A percentile compares a stretch with the other conserved stretches of the same genome.
Conservation (phyloP, 2,329 filamentous ascomycete species). For the Fusarium dimerum region DNA sequence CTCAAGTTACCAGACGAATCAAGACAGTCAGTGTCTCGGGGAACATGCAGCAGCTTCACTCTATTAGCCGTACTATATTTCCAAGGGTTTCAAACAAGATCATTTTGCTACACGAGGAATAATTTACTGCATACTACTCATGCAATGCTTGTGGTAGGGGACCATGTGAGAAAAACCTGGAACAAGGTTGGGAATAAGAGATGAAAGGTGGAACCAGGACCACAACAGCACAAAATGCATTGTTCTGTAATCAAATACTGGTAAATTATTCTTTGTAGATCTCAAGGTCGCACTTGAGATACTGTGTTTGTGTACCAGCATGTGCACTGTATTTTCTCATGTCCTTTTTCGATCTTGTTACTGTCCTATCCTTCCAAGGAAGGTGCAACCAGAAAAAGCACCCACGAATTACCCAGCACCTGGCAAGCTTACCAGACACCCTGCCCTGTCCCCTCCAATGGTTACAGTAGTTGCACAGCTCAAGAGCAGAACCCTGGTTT, state of each 20-base stretch:
- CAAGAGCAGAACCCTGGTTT: too few relatives aligned
- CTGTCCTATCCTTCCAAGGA: conserved; percentile 6
- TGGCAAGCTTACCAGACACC: too few relatives aligned
- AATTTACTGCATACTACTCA: neutral
- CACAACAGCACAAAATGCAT: neutral
- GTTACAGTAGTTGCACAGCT: too few relatives aligned
- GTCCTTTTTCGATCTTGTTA: neutral
- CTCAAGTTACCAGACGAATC: neutral
- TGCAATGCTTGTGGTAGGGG: neutral
- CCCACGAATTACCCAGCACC: conserved; percentile 7
- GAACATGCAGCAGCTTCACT: neutral
- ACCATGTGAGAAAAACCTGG: neutral
- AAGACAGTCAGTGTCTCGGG: neutral
- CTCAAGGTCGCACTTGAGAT: neutral
- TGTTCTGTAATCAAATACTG: neutral
- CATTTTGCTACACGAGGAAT: neutral
- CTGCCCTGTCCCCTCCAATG: too few relatives aligned
- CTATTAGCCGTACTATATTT: neutral
- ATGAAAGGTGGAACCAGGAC: neutral
- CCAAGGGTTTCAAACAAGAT: neutral
- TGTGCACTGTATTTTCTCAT: conserved; percentile 11
- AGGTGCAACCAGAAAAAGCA: conserved; percentile 6
- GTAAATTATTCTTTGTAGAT: conserved; percentile 3
- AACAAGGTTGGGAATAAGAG: neutral
- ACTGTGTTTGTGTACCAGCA: conserved; percentile 1